Conservation (phyloP, 2,329 filamentous ascomycete species). For the Hypoxylon sp. region DNA sequence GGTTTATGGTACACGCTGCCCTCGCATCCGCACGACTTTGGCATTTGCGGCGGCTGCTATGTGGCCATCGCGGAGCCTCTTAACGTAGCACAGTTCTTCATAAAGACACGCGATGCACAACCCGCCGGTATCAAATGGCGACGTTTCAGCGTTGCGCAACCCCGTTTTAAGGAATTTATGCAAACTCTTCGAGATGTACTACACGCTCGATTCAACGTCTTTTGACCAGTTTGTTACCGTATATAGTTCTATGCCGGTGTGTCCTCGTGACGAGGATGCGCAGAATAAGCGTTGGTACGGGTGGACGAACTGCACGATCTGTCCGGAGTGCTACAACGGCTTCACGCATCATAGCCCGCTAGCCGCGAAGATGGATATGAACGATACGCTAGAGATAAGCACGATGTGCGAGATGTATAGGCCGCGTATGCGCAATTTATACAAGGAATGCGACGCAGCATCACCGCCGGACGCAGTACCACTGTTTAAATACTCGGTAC, state of each 20-base stretch:
- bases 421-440: constrained; percentile 56
- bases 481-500: constrained; percentile 50
- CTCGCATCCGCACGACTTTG: constrained; percentile 54
- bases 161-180: constrained; percentile 48
- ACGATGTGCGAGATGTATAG: constrained; percentile 59
- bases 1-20: constrained; percentile 56
- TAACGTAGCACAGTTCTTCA: constrained; percentile 53
- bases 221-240: constrained; percentile 52
- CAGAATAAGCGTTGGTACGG: constrained; percentile 54
- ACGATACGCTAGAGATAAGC: constrained; percentile 38
- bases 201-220: constrained; percentile 46
- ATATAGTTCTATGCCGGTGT: constrained; percentile 53
- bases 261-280: constrained; percentile 47
- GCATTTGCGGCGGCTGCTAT: constrained; percentile 57
- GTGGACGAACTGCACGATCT: constrained; percentile 56
- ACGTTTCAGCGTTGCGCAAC: constrained; percentile 56
- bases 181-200: constrained; percentile 51
- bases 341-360: constrained; percentile 53
- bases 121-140: constrained; percentile 43
- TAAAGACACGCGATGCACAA: constrained; percentile 42
- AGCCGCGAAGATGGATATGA: constrained; percentile 52
- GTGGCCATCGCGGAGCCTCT: constrained; percentile 54
- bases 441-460: constrained; percentile 52
- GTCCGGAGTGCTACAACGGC: constrained; percentile 56
- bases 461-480: constrained; percentile 42